Evolutionary conservation across 305 asterid genomes (phyloP).

Genomic region (Fraxinus sp.): DNA sequence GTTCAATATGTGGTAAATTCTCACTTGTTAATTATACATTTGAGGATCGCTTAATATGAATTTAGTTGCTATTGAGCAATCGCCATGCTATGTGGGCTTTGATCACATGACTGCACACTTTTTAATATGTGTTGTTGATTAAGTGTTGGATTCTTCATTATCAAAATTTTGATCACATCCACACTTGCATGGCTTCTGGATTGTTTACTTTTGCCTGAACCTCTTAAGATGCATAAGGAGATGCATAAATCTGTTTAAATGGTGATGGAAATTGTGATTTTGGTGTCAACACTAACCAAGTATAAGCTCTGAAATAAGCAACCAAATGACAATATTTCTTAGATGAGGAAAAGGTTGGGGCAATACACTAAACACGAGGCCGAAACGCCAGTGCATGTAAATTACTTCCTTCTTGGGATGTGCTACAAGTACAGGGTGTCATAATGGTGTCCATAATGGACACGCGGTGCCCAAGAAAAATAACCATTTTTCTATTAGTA

Average conservation of each 20-base stretch:
- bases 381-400: conserved; percentile 24
- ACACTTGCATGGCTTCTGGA: not conserved
- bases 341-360: conserved; percentile 20
- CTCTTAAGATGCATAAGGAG: not conserved
- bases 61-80: not conserved
- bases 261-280: not conserved
- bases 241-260: not conserved
- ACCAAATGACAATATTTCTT: not conserved
- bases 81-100: not conserved
- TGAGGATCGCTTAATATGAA: not conserved
- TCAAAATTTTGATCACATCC: not conserved
- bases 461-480: too few species aligned
- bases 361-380: conserved; percentile 21
- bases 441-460: too few species aligned
- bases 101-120: not conserved
- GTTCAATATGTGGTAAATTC: not conserved
- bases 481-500: not conserved
- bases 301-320: not conserved
- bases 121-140: not conserved
- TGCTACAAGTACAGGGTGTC: too few species aligned
- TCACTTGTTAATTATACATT: not conserved
- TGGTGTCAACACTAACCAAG: not conserved
- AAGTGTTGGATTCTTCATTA: not conserved
- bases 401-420: not conserved
- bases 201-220: not conserved